Evolutionary conservation across 108 stramenopile species (phyloP), one percentile per base, ranked within the genome.

Genomic region (Craspedostauros australis): DNA sequence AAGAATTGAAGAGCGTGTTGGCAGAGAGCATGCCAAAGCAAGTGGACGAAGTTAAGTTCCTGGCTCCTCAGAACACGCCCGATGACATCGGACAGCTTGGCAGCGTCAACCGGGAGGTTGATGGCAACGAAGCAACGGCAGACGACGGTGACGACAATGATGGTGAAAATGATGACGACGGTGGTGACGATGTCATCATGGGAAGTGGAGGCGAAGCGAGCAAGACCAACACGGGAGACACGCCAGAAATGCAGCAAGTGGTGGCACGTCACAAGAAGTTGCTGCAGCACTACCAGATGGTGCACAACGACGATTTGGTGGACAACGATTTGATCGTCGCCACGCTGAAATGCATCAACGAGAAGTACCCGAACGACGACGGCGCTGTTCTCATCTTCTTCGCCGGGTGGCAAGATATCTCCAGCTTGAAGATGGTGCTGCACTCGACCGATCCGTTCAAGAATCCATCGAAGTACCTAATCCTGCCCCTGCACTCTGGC

Each of bases 401-500:
- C 49, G 84, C 95, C 0, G 97, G 97, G 5, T 91, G 89, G 80
- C 65, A 67, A 34, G 97, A 98, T 60, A 98, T 98, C 29, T 76
- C 78, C 1, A 75, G 80, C 46, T 76, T 90, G 30, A 54, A 28
- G 16, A 26, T 81, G 21, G 19, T 79, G 6, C 40, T 85, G 1
- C 77, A 85, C 44, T 72, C 50, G 26, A 76, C 76, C 4, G 59
- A 50, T 24, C 81, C 81, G 22, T 88, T 83, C 60, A 64, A 57
- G 20, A 68, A 88, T 60, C 48, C 46, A 2, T 42, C 57, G 29
- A 55, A 56, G 50, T 79, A 72, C n/a, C n/a, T n/a, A 39, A 57
- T 89, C 3, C 54, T 88, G 34, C 88, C 90, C 5, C 79, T 98
- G 25, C 96, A 96, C 72, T 73, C 73, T 15, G 82, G 86, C 5